Conservation (phyloP, 352 stramenopile species). For the Thraustotheca clavata region DNA sequence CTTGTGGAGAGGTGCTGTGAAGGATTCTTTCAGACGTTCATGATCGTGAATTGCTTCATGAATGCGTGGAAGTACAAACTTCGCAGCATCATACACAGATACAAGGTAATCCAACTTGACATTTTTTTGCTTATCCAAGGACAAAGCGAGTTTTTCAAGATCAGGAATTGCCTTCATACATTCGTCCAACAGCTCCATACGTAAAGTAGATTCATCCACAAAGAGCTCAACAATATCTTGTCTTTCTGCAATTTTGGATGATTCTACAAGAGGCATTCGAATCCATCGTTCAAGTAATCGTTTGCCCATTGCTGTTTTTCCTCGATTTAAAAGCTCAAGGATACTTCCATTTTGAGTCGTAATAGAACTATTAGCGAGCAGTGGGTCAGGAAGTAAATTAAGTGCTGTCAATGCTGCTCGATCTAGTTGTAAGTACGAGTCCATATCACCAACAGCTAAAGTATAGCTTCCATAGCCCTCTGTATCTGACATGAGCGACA, state of each 20-base stretch:
- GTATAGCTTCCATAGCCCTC: conserved; percentile 69
- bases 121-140: conserved; percentile 56
- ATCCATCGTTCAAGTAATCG: conserved; percentile 95
- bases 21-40: conserved; percentile 46
- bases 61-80: conserved; percentile 56
- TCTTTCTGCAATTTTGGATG: conserved; percentile 73
- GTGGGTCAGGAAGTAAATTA: conserved; percentile 84
- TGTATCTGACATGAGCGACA: conserved; percentile 59
- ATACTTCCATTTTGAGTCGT: conserved; percentile 68
- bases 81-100: conserved; percentile 72
- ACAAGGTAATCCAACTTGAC: conserved; percentile 76
- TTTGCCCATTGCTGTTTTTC: conserved; percentile 91
- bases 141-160: conserved; percentile 57
- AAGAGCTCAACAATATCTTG: conserved; percentile 91
- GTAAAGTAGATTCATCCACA: conserved; percentile 79
- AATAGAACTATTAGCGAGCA: neutral
- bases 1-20: conserved; percentile 40
- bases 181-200: conserved; percentile 83
- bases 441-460: conserved; percentile 50
- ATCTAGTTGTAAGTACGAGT: conserved; percentile 90
- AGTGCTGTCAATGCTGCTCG: conserved; percentile 87
- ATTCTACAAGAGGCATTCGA: conserved; percentile 90
- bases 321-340: conserved; percentile 91
- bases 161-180: conserved; percentile 81
- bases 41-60: conserved; percentile 40